Percentiles rank a stretch among this genome's conserved stretches.
phyloP scores from a whole-genome alignment of 108 stramenopile species.

The Thalassiosira profunda region DNA sequence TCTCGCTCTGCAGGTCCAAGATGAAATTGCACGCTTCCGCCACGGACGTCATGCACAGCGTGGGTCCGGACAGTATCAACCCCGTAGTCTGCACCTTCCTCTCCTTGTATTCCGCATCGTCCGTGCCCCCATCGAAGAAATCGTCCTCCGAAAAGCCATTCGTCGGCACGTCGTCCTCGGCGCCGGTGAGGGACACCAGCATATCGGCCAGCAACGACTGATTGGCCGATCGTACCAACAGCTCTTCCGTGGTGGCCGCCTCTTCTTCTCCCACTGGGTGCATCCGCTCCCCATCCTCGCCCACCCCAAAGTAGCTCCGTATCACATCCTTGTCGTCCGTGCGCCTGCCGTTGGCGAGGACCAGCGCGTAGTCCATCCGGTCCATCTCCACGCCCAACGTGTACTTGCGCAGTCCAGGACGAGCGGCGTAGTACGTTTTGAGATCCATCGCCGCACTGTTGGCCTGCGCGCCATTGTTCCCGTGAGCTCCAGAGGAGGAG shows the following conservation, averaged over 20 bases:
- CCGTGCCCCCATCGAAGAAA: background rate
- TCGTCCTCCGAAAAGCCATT: background rate
- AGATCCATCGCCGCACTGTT: slow-evolving; percentile 63
- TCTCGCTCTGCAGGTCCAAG: slow-evolving; percentile 23
- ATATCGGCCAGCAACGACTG: slow-evolving; percentile 85
- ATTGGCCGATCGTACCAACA: slow-evolving; percentile 72
- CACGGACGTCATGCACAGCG: slow-evolving; percentile 35
- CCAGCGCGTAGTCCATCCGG: slow-evolving; percentile 75
- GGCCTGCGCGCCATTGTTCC: background rate
- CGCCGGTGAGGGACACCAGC: slow-evolving; percentile 60
- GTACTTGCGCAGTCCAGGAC: slow-evolving; percentile 74
- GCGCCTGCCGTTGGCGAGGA: slow-evolving; percentile 43
- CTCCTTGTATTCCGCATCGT: background rate
- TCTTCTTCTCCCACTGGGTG: slow-evolving; percentile 2
- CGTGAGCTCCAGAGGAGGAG: background rate
- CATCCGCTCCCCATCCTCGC: slow-evolving; percentile 9
- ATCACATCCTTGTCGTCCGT: slow-evolving; percentile 31
- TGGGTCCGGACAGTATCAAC: slow-evolving; percentile 36
- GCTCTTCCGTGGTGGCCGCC: slow-evolving; percentile 21
- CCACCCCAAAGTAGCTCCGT: slow-evolving; percentile 32
- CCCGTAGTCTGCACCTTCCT: slow-evolving; percentile 23
- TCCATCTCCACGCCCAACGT: slow-evolving; percentile 77
- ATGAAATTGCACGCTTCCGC: slow-evolving; percentile 36
- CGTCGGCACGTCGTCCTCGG: slow-evolving; percentile 16
- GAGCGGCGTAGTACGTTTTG: slow-evolving; percentile 58